Evolutionary conservation across 2,329 filamentous ascomycete species (phyloP).

Genomic region (Talaromyces sp.): DNA sequence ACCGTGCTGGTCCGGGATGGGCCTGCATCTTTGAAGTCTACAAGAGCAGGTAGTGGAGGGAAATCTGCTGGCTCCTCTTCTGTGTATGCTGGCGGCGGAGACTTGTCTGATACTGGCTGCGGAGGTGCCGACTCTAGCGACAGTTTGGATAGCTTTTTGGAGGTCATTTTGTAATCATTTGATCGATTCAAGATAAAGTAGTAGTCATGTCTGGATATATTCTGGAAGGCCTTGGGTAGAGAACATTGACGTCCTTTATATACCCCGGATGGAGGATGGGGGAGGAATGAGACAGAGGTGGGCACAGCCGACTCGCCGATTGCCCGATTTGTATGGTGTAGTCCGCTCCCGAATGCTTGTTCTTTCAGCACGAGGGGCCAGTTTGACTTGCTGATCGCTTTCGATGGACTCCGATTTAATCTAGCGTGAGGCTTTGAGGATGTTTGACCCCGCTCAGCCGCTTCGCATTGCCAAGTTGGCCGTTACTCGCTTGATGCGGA

Average conservation of each 20-base stretch:
- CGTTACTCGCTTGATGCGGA: too few relatives aligned
- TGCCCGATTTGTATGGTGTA: neutral
- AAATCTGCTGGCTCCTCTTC: constrained; percentile 11
- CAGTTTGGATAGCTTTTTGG: neutral
- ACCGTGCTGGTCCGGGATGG: constrained; percentile 18
- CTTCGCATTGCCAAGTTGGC: too few relatives aligned
- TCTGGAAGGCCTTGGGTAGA: neutral
- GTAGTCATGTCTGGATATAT: too few relatives aligned
- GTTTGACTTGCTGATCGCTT: neutral
- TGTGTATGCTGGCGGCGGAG: constrained; percentile 22
- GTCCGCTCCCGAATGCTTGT: neutral
- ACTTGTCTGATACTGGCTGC: neutral
- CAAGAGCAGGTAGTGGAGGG: constrained; percentile 18
- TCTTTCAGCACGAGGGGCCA: neutral
- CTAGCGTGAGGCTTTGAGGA: too few relatives aligned
- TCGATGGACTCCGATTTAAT: too few relatives aligned
- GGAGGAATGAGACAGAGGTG: too few relatives aligned
- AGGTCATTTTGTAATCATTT: neutral
- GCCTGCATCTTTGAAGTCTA: constrained; percentile 19
- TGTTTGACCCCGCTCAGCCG: neutral
- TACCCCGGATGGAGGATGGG: neutral
- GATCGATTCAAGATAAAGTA: neutral
- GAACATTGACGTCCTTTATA: neutral
- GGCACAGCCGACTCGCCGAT: neutral
- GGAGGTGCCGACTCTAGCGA: neutral